A percentile compares a stretch with the other conserved stretches of the same genome.
Conservation (phyloP, 768 basidiomycete genomes). For the Tylopilus rubrobrunneus region DNA sequence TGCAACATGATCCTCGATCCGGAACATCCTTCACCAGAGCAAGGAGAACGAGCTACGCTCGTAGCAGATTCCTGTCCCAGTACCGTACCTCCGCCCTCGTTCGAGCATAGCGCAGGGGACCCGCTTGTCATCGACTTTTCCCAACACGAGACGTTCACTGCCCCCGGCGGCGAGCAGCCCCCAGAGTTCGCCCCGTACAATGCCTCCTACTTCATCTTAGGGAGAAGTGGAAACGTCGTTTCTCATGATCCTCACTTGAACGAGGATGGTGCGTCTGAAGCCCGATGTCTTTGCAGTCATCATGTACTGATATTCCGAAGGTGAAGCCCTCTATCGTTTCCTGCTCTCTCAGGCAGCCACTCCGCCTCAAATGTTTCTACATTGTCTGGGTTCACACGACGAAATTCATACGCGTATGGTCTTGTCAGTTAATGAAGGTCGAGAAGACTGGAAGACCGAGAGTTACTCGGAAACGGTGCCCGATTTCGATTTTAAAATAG, state of each 20-base stretch:
- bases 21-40: conserved; percentile 8
- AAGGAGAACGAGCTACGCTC: background rate
- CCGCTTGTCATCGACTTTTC: conserved; percentile 24
- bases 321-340: conserved; percentile 73
- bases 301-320: conserved; percentile 30
- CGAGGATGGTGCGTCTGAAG: conserved; percentile 45
- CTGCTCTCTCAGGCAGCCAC: conserved; percentile 52
- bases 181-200: conserved; percentile 61
- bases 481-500: conserved; percentile 70
- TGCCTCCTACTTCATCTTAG: conserved; percentile 52
- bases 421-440: conserved; percentile 32
- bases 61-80: background rate
- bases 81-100: conserved; percentile 20
- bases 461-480: conserved; percentile 54
- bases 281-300: background rate
- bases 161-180: conserved; percentile 44
- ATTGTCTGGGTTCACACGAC: conserved; percentile 51
- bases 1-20: background rate
- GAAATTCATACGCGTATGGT: conserved; percentile 52
- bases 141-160: conserved; percentile 16
- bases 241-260: conserved; percentile 73
- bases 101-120: conserved; percentile 25
- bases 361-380: conserved; percentile 44
- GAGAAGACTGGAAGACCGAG: conserved; percentile 38
- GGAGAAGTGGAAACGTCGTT: conserved; percentile 49